Evolutionary conservation across 257 asterid genomes (phyloP), one percentile per base, ranked within the genome.

Genomic region (Ehretia macrophylla): DNA sequence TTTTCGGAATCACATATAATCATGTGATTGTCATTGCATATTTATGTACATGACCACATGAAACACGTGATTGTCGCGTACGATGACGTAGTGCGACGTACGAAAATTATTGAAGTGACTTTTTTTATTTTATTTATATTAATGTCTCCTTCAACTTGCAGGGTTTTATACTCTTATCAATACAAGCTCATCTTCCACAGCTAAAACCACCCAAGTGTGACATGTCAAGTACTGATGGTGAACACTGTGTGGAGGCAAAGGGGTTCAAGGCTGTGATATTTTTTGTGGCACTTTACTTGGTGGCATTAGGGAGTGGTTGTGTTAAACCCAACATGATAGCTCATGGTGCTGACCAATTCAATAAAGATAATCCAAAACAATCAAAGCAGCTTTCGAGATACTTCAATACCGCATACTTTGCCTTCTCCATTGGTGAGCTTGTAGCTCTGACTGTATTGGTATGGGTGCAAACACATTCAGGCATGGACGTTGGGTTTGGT

Each of bases 241-340:
- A 58, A 1, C 22, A 47, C 0, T 83, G 96, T 63, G 81, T 16
- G 40, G 92, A 91, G 59, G 98, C 96, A 32, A 71, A 68, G 49
- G 96, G 98, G 6, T 64, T 84, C 40, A 68, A 84, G 53, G 77
- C 90, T 32, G 40, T 84, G 1, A 81, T 88, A 60, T 92, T 92
- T 12, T 88, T 79, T 64, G 65, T 81, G 71, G 97, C 98, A 6
- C 85, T 92, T 0, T 92, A 88, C 58, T 62, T 88, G 78, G 97
- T 88, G 59, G 98, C 98, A 14, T 47, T 92, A 35, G 98, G 98
- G 63, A 92, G 98, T 71, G 98, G 97, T 0, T 88, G 98, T 68
- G 93, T 86, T 14, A 92, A 92, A 58, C 98, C 98, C 6, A 92
- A 92, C 44, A 92, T 92, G 95, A 84, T 92, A 42, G 89, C 97